phyloP scores from a whole-genome alignment of 352 stramenopile species.

The Peronosclerospora sorghi region DNA sequence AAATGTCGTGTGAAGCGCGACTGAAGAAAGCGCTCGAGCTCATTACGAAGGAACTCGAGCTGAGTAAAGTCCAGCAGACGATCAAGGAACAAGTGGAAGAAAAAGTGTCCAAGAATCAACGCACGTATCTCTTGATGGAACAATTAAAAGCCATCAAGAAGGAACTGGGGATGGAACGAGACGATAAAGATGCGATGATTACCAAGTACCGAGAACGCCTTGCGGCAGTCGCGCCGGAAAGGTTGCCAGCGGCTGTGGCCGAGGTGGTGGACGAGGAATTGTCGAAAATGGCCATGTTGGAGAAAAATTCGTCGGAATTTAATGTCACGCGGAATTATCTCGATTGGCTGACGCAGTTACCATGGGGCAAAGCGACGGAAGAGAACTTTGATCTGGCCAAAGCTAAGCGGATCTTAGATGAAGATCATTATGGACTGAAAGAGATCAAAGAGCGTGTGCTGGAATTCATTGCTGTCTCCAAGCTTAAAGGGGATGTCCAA shows the following conservation, averaged over 20 bases:
- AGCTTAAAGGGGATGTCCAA: slow-evolving; percentile 91
- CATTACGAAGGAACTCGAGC: slow-evolving; percentile 94
- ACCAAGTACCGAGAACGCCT: slow-evolving; percentile 92
- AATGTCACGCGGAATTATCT: slow-evolving; percentile 98
- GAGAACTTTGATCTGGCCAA: slow-evolving; percentile 96
- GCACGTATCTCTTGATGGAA: slow-evolving; percentile 97
- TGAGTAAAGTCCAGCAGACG: slow-evolving; percentile 94
- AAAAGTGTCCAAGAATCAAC: slow-evolving; percentile 93
- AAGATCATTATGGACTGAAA: slow-evolving; percentile 96
- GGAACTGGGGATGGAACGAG: slow-evolving; percentile 97
- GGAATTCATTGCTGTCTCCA: slow-evolving; percentile 98
- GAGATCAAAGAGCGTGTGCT: slow-evolving; percentile 99
- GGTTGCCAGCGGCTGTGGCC: slow-evolving; percentile 69
- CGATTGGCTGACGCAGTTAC: slow-evolving; percentile 96
- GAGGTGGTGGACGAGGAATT: slow-evolving; percentile 97
- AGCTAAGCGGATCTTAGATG: slow-evolving; percentile 89
- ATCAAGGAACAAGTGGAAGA: slow-evolving; percentile 90
- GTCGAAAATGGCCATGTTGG: slow-evolving; percentile 94
- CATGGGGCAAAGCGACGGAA: slow-evolving; percentile 91
- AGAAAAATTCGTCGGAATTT: slow-evolving; percentile 98
- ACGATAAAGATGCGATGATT: slow-evolving; percentile 98
- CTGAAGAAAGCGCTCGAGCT: slow-evolving; percentile 94
- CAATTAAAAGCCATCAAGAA: slow-evolving; percentile 99
- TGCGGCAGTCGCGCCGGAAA: slow-evolving; percentile 38
- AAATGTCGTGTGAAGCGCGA: slow-evolving; percentile 90